A percentile compares a stretch with the other conserved stretches of the same genome.
Conservation (phyloP, 371 early-diverging fungal species). For the Mortierella sp. region DNA sequence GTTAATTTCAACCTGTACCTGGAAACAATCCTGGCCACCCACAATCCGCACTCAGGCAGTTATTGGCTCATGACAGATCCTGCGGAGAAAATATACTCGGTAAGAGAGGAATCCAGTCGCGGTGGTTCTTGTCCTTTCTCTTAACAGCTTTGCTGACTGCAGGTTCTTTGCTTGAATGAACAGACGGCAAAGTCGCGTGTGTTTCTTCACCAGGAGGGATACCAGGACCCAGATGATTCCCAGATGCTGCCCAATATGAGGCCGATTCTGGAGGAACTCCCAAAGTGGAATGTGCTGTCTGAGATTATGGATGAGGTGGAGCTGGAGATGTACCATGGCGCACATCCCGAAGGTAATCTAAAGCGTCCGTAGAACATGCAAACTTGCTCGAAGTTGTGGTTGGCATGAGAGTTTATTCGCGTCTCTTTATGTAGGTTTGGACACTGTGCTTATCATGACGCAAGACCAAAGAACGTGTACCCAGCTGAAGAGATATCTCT, state of each 20-base stretch:
- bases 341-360: slow-evolving; percentile 41
- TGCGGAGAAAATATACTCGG: slow-evolving; percentile 78
- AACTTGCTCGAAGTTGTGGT: too few relatives aligned
- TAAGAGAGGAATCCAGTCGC: too few relatives aligned
- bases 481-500: slow-evolving; percentile 72
- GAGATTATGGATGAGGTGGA: slow-evolving; percentile 84
- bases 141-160: too few relatives aligned
- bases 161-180: not conserved
- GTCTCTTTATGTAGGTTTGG: slow-evolving; percentile 27
- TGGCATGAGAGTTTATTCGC: too few relatives aligned
- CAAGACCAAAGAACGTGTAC: slow-evolving; percentile 74
- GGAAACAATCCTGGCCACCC: slow-evolving; percentile 81
- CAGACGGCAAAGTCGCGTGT: slow-evolving; percentile 75
- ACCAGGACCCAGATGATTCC: slow-evolving; percentile 56
- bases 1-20: slow-evolving; percentile 89
- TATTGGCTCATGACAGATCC: slow-evolving; percentile 89
- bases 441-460: slow-evolving; percentile 77
- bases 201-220: slow-evolving; percentile 58
- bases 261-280: slow-evolving; percentile 88
- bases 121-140: too few relatives aligned
- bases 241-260: slow-evolving; percentile 70
- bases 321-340: slow-evolving; percentile 57
- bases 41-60: slow-evolving; percentile 55
- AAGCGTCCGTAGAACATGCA: too few relatives aligned
- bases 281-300: slow-evolving; percentile 88